Evolutionary conservation across 495 filamentous ascomycete species (phyloP), one percentile per base, ranked within the genome.

Genomic region (Neurospora sp.): DNA sequence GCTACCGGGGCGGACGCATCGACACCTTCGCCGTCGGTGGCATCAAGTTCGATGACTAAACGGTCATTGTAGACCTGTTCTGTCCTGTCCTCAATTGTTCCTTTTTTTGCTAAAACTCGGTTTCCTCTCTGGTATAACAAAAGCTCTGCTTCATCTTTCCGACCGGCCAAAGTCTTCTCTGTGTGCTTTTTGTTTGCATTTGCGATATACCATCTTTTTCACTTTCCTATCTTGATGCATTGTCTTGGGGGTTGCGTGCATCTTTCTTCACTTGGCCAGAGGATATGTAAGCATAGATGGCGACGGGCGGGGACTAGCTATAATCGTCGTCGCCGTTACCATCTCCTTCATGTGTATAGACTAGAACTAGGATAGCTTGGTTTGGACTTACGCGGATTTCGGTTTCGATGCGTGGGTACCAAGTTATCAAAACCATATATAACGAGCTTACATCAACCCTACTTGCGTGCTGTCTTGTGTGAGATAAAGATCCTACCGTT

Each of bases 11-110:
- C 14, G 94, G 94, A 10, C 84, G 86, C 27, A 93, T 98, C 74
- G 93, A 97, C 80, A 90, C 93, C 73, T 74, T 79, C 27, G 88
- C 88, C 23, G 89, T 90, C 75, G 89, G 90, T 79, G 90, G 92
- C 69, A 92, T 95, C 83, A 96, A 95, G 85, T 97, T 97, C 84
- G 92, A 95, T 4, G 90, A 93, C 82, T 94, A 90, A 39, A 70
- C 23, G 41, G 39, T 66, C 27, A 66, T 66, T 62, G 27, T 66
- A 66, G 54, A 37, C 27, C 31, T 35, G 14, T 18, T 9, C 12
- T 12, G 12, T 35, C 54, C 54, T 35, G 54, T 18, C 23, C 12
- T 20, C 3, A 27, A 7, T 44, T 27, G 5, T 27, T 12, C 12
- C 8, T 14, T 14, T 62, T 35, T 4, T 66, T 66, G 54, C 54